These are phyloP conservation scores for Chimonanthus praecox DNA, from an alignment of 164 flowering plant species.

Conservation along the genomic window DNA sequence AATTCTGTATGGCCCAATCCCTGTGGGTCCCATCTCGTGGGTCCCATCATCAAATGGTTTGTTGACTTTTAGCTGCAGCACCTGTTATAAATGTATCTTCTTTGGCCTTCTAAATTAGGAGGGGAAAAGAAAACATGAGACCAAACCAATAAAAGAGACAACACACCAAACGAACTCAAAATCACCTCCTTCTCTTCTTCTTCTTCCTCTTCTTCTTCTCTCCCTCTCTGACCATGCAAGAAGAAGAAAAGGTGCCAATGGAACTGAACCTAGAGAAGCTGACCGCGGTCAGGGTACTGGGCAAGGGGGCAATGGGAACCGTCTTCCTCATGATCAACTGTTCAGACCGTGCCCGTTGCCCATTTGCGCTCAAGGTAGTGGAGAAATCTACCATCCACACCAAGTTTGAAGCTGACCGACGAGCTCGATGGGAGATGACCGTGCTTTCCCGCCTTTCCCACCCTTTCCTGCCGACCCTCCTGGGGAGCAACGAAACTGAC, in stretches of 20 bases:
- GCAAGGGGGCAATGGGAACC: slow-evolving; percentile 91
- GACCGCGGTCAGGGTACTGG: slow-evolving; percentile 51
- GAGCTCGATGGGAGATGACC: slow-evolving; percentile 83
- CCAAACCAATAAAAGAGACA: not conserved
- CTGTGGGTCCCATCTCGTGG: too few relatives aligned
- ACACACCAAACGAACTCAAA: not conserved
- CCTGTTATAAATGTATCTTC: too few relatives aligned
- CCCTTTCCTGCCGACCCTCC: slow-evolving; percentile 70
- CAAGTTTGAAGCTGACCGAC: slow-evolving; percentile 61
- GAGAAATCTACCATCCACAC: slow-evolving; percentile 39
- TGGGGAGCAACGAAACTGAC: slow-evolving; percentile 42
- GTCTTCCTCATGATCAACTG: slow-evolving; percentile 64
- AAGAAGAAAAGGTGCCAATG: slow-evolving; percentile 15
- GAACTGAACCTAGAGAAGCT: slow-evolving; percentile 48
- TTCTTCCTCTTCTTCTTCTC: not conserved
- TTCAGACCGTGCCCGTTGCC: slow-evolving; percentile 7
- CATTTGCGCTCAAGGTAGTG: slow-evolving; percentile 84
- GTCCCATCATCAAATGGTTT: too few relatives aligned
- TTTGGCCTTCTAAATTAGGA: too few relatives aligned
- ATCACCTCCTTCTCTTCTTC: not conserved
- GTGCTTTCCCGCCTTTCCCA: slow-evolving; percentile 51
- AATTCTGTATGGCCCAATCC: too few relatives aligned
- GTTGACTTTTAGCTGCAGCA: too few relatives aligned
- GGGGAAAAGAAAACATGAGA: too few relatives aligned
- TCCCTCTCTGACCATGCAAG: not conserved